These are phyloP conservation scores for Talaromyces thailandensis DNA, from an alignment of 495 filamentous ascomycete species.

Conservation along the genomic window DNA sequence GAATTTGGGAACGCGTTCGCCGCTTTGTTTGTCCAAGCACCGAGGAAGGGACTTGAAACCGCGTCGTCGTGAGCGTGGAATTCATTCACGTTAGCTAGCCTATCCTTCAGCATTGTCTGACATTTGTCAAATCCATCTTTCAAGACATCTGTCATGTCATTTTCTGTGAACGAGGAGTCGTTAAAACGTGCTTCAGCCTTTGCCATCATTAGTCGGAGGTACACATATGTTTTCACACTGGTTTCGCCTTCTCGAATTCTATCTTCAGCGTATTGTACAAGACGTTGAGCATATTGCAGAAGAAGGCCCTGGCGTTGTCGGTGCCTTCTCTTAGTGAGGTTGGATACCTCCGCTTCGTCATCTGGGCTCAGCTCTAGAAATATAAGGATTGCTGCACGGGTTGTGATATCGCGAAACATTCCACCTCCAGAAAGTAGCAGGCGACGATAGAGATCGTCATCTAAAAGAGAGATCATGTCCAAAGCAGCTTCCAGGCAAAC, in stretches of 20 bases:
- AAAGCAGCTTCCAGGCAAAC: slow-evolving; percentile 32
- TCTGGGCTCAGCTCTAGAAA: slow-evolving; percentile 29
- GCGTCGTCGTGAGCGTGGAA: not conserved
- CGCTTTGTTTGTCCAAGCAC: slow-evolving; percentile 1
- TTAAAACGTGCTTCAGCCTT: slow-evolving; percentile 27
- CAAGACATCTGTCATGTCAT: slow-evolving; percentile 14
- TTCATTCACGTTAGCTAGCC: not conserved
- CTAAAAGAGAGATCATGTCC: slow-evolving; percentile 30
- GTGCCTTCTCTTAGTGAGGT: slow-evolving; percentile 14
- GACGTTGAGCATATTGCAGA: slow-evolving; percentile 22
- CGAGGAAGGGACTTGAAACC: not conserved
- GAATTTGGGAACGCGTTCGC: not conserved
- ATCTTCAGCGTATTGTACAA: slow-evolving; percentile 24
- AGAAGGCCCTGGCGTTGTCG: slow-evolving; percentile 22
- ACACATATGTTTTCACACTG: slow-evolving; percentile 40
- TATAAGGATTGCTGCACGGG: slow-evolving; percentile 22
- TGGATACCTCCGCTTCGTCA: slow-evolving; percentile 14
- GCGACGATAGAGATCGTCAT: slow-evolving; percentile 28
- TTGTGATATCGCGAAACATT: slow-evolving; percentile 38
- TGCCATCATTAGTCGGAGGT: slow-evolving; percentile 33
- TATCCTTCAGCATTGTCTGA: slow-evolving; percentile 14
- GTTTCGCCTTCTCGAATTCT: slow-evolving; percentile 39
- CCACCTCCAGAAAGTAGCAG: slow-evolving; percentile 35
- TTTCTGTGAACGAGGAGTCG: slow-evolving; percentile 11
- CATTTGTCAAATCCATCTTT: slow-evolving; percentile 21